Percentiles rank a stretch among this genome's conserved stretches.
These are phyloP conservation scores for Naganishia onofrii DNA, from an alignment of 768 basidiomycete genomes.

Conservation along the genomic window DNA sequence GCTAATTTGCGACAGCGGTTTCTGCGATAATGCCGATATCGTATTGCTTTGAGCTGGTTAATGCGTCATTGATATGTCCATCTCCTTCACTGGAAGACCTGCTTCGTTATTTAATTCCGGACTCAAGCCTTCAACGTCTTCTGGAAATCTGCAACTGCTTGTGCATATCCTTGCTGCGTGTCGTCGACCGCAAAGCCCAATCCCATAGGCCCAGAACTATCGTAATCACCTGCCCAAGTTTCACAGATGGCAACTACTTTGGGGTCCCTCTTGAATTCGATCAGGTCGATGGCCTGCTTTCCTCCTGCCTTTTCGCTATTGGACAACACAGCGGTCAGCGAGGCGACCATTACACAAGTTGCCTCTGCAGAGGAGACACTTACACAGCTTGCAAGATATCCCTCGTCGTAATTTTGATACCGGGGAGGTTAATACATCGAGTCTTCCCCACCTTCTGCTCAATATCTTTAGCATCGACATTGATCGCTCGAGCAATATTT, in stretches of 20 bases:
- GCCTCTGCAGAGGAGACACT: conserved; percentile 25
- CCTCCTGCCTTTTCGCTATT: conserved; percentile 57
- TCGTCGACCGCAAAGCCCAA: conserved; percentile 50
- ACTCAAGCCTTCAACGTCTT: conserved; percentile 35
- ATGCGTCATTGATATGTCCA: not conserved
- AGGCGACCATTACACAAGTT: not conserved
- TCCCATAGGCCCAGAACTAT: conserved; percentile 34
- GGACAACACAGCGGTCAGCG: not conserved
- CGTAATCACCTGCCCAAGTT: conserved; percentile 51
- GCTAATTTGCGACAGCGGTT: too few species aligned
- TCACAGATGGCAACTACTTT: conserved; percentile 47
- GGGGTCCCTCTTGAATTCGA: conserved; percentile 49
- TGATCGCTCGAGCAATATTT: conserved; percentile 60
- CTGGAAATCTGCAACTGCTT: conserved; percentile 50
- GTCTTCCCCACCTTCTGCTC: conserved; percentile 54
- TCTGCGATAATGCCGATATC: too few species aligned
- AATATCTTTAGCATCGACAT: conserved; percentile 54
- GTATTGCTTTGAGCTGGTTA: too few species aligned
- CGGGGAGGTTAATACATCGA: conserved; percentile 62
- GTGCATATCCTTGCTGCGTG: conserved; percentile 44
- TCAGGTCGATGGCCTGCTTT: conserved; percentile 55
- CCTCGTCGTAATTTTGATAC: conserved; percentile 61
- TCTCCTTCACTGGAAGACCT: too few species aligned
- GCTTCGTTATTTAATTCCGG: not conserved
- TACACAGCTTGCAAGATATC: conserved; percentile 61